phyloP scores from a whole-genome alignment of 345 rosid genomes.

The Acer negundo region DNA sequence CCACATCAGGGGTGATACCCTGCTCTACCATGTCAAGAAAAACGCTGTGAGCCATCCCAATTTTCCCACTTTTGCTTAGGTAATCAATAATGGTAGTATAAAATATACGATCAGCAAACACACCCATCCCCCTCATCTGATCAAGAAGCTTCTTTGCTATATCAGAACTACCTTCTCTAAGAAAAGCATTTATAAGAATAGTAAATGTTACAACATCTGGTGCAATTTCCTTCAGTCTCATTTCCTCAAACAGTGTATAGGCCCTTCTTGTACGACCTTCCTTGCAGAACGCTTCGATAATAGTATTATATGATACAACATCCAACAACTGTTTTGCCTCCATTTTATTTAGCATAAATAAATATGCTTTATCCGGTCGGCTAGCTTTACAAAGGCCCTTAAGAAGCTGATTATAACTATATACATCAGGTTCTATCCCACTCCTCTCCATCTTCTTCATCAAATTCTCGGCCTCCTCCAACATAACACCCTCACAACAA shows the following conservation, averaged over 20 bases:
- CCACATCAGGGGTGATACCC: slow-evolving; percentile 67
- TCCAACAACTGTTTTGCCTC: slow-evolving; percentile 67
- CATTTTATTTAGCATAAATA: slow-evolving; percentile 63
- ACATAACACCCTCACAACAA: slow-evolving; percentile 58
- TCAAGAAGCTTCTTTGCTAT: slow-evolving; percentile 68
- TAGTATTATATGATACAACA: slow-evolving; percentile 79
- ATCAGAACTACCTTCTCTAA: slow-evolving; percentile 57
- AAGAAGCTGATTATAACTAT: slow-evolving; percentile 82
- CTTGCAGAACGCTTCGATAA: slow-evolving; percentile 65
- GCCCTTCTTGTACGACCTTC: slow-evolving; percentile 47
- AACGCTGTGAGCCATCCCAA: slow-evolving; percentile 57
- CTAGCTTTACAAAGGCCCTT: slow-evolving; percentile 74
- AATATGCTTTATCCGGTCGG: slow-evolving; percentile 53
- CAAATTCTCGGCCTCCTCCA: slow-evolving; percentile 66
- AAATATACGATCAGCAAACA: slow-evolving; percentile 71
- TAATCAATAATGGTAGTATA: slow-evolving; percentile 81
- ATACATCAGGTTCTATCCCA: slow-evolving; percentile 75
- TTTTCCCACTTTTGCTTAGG: slow-evolving; percentile 72
- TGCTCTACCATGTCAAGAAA: slow-evolving; percentile 79
- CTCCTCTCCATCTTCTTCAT: slow-evolving; percentile 65
- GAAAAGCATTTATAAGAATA: slow-evolving; percentile 69
- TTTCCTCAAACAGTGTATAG: slow-evolving; percentile 68
- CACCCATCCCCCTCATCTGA: slow-evolving; percentile 60
- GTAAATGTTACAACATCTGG: slow-evolving; percentile 80
- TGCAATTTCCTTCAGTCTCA: slow-evolving; percentile 59